Percentiles rank a stretch among this genome's conserved stretches.
These are phyloP conservation scores for Yamadazyma trypodendri DNA, from an alignment of 1,139 yeast species.

Conservation along the genomic window DNA sequence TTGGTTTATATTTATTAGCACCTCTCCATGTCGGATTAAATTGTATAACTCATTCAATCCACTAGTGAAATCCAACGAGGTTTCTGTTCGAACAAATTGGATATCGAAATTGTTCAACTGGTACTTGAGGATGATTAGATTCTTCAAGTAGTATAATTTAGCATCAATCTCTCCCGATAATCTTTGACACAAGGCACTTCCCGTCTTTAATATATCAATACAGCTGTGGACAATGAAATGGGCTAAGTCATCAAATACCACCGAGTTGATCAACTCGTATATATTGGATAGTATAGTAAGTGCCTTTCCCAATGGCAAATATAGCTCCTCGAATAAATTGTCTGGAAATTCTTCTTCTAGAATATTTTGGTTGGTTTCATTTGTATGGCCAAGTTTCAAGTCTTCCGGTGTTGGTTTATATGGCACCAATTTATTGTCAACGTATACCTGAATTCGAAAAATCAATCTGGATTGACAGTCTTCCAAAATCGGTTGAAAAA, in stretches of 20 bases:
- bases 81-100: constrained; percentile 69
- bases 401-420: constrained; percentile 71
- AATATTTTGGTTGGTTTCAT: constrained; percentile 24
- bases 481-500: constrained; percentile 69
- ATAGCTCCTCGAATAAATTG: constrained; percentile 52
- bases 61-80: constrained; percentile 71
- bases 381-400: constrained; percentile 53
- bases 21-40: constrained; percentile 38
- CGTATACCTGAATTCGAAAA: constrained; percentile 71
- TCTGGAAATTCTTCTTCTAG: constrained; percentile 37
- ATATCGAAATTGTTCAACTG: constrained; percentile 81
- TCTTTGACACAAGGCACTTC: constrained; percentile 43
- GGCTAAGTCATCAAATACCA: constrained; percentile 85
- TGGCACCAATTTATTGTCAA: constrained; percentile 64
- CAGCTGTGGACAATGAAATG: constrained; percentile 84
- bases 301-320: constrained; percentile 74
- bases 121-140: constrained; percentile 65
- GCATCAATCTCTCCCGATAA: constrained; percentile 54
- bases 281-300: constrained; percentile 72
- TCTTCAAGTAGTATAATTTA: constrained; percentile 67
- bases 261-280: constrained; percentile 72
- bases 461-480: constrained; percentile 80
- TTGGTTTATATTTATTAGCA: constrained; percentile 28
- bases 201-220: constrained; percentile 51
- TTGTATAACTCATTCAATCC: constrained; percentile 63